Conservation (phyloP, 306 rosid species). For the Prunus kanzakura region DNA sequence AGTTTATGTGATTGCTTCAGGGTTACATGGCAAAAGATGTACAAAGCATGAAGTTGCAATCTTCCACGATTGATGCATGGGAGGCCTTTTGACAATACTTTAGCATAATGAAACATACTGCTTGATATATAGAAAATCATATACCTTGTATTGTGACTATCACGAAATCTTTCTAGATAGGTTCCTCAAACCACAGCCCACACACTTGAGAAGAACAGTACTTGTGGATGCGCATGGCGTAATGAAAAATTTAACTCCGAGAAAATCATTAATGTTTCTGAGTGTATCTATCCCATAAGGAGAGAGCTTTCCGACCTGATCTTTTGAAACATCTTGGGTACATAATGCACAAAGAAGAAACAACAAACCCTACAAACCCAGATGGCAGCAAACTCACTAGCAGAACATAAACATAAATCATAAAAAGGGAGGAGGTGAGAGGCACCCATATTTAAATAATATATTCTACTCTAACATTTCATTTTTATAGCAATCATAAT, state of each 20-base stretch:
- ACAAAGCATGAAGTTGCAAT: not conserved
- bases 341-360: conserved; percentile 85
- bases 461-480: no score
- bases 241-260: conserved; percentile 62
- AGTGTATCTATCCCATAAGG: conserved; percentile 74
- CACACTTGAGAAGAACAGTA: conserved; percentile 69
- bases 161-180: conserved; percentile 12
- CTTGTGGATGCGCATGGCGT: conserved; percentile 58
- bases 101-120: not conserved
- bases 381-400: not conserved
- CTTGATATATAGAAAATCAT: not conserved
- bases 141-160: not conserved
- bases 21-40: not conserved
- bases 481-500: no score
- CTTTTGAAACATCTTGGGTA: conserved; percentile 77
- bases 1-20: not conserved
- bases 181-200: conserved; percentile 73
- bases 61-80: not conserved
- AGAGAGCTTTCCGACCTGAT: conserved; percentile 74
- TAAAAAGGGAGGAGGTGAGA: not conserved
- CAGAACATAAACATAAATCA: not conserved
- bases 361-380: conserved; percentile 62
- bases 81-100: not conserved
- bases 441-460: not conserved
- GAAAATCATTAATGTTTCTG: conserved; percentile 60